phyloP scores from a whole-genome alignment of 352 stramenopile species.

The Phytophthora chlamydospora region DNA sequence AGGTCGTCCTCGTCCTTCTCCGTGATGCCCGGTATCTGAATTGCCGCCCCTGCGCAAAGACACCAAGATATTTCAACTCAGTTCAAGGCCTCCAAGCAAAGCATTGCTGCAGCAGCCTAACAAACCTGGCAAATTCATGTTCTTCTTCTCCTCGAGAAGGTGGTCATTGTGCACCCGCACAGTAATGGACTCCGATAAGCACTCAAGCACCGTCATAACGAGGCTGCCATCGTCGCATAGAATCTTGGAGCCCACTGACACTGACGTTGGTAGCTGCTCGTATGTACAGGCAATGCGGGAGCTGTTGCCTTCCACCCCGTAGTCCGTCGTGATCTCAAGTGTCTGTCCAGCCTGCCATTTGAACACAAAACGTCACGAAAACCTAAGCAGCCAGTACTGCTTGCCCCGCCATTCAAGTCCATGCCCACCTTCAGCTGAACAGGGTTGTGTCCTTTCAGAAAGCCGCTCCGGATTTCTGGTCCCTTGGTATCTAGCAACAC shows the following conservation, averaged over 20 bases:
- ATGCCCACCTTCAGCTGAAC: constrained; percentile 64
- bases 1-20: constrained; percentile 95
- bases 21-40: constrained; percentile 94
- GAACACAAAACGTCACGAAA: neutral
- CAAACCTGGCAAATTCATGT: constrained; percentile 96
- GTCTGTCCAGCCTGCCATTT: constrained; percentile 60
- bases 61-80: constrained; percentile 6
- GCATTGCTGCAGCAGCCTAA: constrained; percentile 2
- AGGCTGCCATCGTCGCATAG: constrained; percentile 96
- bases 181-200: constrained; percentile 73
- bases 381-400: constrained; percentile 12
- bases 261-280: constrained; percentile 90
- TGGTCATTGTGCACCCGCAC: constrained; percentile 87
- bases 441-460: constrained; percentile 71
- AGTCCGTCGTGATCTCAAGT: constrained; percentile 92
- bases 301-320: constrained; percentile 76
- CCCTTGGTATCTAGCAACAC: constrained; percentile 98
- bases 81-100: constrained; percentile 1
- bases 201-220: constrained; percentile 91
- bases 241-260: constrained; percentile 93
- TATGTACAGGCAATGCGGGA: constrained; percentile 95
- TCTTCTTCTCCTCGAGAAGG: constrained; percentile 95
- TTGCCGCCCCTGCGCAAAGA: constrained; percentile 53
- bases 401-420: constrained; percentile 8
- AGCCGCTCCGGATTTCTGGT: constrained; percentile 95